phyloP scores from a whole-genome alignment of 2,329 filamentous ascomycete genomes.

The Fusarium nematophilum region DNA sequence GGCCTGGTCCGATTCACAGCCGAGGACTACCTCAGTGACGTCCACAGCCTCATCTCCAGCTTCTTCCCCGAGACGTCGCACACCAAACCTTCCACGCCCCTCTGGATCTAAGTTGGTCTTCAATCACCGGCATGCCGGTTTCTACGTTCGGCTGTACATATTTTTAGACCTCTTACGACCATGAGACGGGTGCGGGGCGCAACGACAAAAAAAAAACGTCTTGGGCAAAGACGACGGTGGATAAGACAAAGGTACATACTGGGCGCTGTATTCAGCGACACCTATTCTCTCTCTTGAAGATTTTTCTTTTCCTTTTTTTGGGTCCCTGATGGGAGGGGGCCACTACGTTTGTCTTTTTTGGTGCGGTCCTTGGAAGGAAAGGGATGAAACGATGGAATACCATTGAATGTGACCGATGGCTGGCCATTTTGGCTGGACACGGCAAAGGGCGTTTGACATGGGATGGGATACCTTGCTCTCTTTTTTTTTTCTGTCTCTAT shows the following conservation, averaged over 20 bases:
- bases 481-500: conserved; percentile 27
- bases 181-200: conserved; percentile 29
- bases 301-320: conserved; percentile 28
- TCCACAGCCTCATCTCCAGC: conserved; percentile 74
- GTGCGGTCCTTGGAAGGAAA: conserved; percentile 20
- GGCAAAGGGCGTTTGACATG: conserved; percentile 41
- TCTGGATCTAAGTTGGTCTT: conserved; percentile 61
- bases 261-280: conserved; percentile 22
- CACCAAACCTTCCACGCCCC: conserved; percentile 48
- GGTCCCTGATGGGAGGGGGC: too few relatives aligned
- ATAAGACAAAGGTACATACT: conserved; percentile 28
- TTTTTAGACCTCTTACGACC: conserved; percentile 44
- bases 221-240: conserved; percentile 26
- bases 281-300: conserved; percentile 28
- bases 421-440: conserved; percentile 25
- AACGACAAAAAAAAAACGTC: conserved; percentile 31
- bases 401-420: conserved; percentile 29
- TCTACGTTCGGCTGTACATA: conserved; percentile 49
- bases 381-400: conserved; percentile 32
- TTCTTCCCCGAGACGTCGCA: conserved; percentile 63
- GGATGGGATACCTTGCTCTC: conserved; percentile 36
- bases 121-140: conserved; percentile 27
- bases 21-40: conserved; percentile 85
- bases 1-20: conserved; percentile 80
- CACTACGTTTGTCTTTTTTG: conserved; percentile 26